Conservation (phyloP, 2,329 filamentous ascomycete species). For the Pseudogymnoascus sp. region DNA sequence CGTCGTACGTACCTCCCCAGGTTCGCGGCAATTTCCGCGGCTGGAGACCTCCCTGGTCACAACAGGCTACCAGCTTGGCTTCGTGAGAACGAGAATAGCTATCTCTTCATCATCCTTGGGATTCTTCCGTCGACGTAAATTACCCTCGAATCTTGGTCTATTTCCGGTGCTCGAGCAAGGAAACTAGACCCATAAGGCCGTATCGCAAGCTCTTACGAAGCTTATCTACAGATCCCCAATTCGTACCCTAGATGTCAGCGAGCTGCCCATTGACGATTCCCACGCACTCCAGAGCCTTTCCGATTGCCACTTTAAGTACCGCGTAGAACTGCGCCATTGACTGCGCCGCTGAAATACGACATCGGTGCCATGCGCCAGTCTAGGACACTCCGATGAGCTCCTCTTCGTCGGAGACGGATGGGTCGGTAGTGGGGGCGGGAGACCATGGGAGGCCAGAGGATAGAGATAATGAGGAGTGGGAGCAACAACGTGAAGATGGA, state of each 20-base stretch:
- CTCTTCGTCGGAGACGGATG: constrained; percentile 51
- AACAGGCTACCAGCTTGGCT: constrained; percentile 4
- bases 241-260: constrained; percentile 1
- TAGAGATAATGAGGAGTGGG: constrained; percentile 17
- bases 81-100: not conserved
- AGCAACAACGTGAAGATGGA: constrained; percentile 27
- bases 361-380: constrained; percentile 26
- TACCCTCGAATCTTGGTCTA: not conserved
- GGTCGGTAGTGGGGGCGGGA: constrained; percentile 46
- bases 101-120: not conserved
- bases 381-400: constrained; percentile 57
- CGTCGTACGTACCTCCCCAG: not conserved
- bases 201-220: constrained; percentile 1
- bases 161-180: not conserved
- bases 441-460: constrained; percentile 30
- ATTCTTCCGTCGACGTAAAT: not conserved
- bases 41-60: constrained; percentile 4
- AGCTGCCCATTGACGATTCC: not conserved
- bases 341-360: constrained; percentile 15
- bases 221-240: not conserved
- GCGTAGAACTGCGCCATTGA: not conserved
- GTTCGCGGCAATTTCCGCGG: constrained; percentile 6
- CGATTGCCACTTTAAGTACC: not conserved
- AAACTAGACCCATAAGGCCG: not conserved
- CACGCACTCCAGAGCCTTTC: not conserved